phyloP scores from a whole-genome alignment of 2,329 filamentous ascomycete genomes.

The Sporothrix pallida region DNA sequence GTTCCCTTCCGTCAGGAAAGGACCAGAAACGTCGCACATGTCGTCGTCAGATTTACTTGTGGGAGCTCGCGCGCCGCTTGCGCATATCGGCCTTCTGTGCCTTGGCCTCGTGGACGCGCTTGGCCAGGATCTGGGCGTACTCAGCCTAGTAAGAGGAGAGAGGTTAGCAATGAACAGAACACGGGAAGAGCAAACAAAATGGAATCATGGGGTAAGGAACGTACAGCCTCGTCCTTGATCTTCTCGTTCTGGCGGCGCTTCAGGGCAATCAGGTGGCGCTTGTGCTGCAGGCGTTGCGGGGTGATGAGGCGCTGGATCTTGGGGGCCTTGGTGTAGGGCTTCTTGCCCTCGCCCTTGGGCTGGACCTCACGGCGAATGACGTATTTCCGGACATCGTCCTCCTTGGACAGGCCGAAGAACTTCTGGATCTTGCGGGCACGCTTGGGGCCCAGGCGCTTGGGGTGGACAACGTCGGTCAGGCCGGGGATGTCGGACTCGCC shows the following conservation, averaged over 20 bases:
- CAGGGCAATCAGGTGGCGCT: slow-evolving; percentile 96
- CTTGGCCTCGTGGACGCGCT: slow-evolving; percentile 97
- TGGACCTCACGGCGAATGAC: slow-evolving; percentile 98
- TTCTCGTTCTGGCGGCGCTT: slow-evolving; percentile 98
- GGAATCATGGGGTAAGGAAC: slow-evolving; percentile 48
- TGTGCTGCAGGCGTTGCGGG: slow-evolving; percentile 99
- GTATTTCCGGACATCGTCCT: slow-evolving; percentile 99
- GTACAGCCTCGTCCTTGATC: slow-evolving; percentile 98
- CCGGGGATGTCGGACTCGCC: slow-evolving; percentile 93
- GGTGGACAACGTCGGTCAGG: slow-evolving; percentile 95
- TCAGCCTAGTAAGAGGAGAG: slow-evolving; percentile 70
- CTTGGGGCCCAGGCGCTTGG: slow-evolving; percentile 99
- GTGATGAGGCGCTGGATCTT: slow-evolving; percentile 99
- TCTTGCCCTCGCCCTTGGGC: slow-evolving; percentile 96
- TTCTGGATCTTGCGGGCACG: slow-evolving; percentile 99
- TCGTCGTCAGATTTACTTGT: slow-evolving; percentile 65
- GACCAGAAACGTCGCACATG: slow-evolving; percentile 20
- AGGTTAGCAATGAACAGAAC: neutral
- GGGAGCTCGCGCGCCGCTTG: slow-evolving; percentile 97
- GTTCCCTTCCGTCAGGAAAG: neutral
- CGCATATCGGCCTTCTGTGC: slow-evolving; percentile 88
- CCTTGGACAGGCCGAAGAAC: slow-evolving; percentile 99
- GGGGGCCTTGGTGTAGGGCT: slow-evolving; percentile 99
- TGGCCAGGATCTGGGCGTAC: slow-evolving; percentile 94
- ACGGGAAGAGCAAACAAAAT: slow-evolving; percentile 1